A percentile compares a stretch with the other conserved stretches of the same genome.
Evolutionary conservation across 2,329 filamentous ascomycete species (phyloP).

Genomic region (Xylaria sp.): DNA sequence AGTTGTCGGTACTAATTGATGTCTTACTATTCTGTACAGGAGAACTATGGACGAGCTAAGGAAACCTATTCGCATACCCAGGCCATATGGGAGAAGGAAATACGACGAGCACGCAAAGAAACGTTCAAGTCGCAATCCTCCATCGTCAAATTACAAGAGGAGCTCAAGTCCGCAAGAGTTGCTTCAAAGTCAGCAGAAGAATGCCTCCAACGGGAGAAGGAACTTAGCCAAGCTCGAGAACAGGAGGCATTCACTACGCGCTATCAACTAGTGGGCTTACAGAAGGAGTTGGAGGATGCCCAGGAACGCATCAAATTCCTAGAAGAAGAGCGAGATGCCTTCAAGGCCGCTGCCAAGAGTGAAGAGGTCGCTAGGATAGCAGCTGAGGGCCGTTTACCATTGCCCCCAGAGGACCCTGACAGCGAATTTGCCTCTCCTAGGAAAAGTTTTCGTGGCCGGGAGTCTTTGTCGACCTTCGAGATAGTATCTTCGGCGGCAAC

Average conservation of each 20-base stretch:
- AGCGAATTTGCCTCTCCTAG: constrained; percentile 72
- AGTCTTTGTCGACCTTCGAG: constrained; percentile 60
- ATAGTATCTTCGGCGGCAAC: constrained; percentile 65
- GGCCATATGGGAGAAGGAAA: constrained; percentile 78
- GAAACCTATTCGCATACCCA: constrained; percentile 74
- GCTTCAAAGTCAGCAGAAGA: constrained; percentile 67
- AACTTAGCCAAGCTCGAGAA: constrained; percentile 69
- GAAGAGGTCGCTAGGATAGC: constrained; percentile 79
- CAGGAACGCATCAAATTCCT: constrained; percentile 71
- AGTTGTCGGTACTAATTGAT: constrained; percentile 33
- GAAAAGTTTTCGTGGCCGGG: constrained; percentile 55
- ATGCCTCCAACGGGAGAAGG: constrained; percentile 70
- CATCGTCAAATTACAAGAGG: constrained; percentile 77
- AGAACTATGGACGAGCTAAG: constrained; percentile 75
- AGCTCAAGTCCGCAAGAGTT: constrained; percentile 70
- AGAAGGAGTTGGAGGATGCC: constrained; percentile 74
- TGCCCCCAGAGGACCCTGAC: constrained; percentile 65
- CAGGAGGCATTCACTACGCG: constrained; percentile 75
- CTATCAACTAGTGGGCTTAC: constrained; percentile 71
- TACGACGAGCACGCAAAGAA: constrained; percentile 75
- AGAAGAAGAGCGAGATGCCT: constrained; percentile 78
- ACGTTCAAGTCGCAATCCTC: constrained; percentile 78
- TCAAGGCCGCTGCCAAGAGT: constrained; percentile 76
- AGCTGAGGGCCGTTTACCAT: constrained; percentile 74
- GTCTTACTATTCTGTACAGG: constrained; percentile 56